Conservation (phyloP, 176 grass and related monocot species). For the Raddia distichophylla region DNA sequence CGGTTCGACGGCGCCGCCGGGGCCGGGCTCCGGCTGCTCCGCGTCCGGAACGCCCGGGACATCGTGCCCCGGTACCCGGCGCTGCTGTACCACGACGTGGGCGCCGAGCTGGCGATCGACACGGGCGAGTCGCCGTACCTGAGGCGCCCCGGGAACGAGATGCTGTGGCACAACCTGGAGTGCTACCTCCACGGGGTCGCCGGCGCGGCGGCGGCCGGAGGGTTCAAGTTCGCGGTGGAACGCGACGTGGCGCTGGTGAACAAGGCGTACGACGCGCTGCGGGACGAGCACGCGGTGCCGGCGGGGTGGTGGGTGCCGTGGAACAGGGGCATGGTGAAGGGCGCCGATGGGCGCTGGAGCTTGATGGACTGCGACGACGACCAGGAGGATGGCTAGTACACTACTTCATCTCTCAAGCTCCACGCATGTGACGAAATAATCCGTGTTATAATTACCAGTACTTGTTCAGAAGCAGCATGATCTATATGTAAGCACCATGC, state of each 20-base stretch:
- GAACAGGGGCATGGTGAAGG: slow-evolving; percentile 57
- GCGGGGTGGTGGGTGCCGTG: slow-evolving; percentile 50
- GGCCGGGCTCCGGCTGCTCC: slow-evolving; percentile 42
- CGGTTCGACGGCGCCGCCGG: slow-evolving; percentile 27
- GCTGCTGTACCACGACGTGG: slow-evolving; percentile 56
- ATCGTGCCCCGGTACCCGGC: slow-evolving; percentile 56
- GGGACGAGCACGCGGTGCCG: slow-evolving; percentile 54
- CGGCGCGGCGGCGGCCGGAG: neutral
- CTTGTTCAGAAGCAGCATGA: neutral
- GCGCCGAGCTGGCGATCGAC: slow-evolving; percentile 56
- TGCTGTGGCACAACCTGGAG: slow-evolving; percentile 65
- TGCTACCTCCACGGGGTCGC: slow-evolving; percentile 67
- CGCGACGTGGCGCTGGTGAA: slow-evolving; percentile 67
- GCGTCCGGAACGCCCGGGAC: slow-evolving; percentile 56
- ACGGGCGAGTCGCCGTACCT: slow-evolving; percentile 57
- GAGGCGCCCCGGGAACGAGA: slow-evolving; percentile 35
- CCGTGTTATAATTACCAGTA: neutral
- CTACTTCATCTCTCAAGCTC: neutral
- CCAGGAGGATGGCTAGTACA: neutral
- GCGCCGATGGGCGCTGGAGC: slow-evolving; percentile 38
- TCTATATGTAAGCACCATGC: too few relatives aligned
- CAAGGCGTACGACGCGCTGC: slow-evolving; percentile 49
- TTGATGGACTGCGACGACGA: slow-evolving; percentile 52
- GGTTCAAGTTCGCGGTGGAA: slow-evolving; percentile 59
- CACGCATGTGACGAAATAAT: neutral